A percentile compares a stretch with the other conserved stretches of the same genome.
Evolutionary conservation across 331 rosid species (phyloP).

Genomic region (Rosa hybrid): DNA sequence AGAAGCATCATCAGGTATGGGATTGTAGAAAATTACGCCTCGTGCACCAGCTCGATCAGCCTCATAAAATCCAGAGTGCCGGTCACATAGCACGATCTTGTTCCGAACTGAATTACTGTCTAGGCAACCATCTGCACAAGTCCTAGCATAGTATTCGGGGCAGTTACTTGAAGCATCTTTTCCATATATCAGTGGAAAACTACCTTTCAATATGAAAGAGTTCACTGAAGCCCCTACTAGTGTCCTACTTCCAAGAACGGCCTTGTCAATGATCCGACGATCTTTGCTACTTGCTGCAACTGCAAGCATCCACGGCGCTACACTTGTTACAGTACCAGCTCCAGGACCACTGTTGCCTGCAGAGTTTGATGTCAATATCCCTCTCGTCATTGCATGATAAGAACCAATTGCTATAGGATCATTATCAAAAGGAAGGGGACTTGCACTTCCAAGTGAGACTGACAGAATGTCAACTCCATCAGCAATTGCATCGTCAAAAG

Average conservation of each 20-base stretch:
- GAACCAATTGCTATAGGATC: constrained; percentile 18
- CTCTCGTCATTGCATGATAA: constrained; percentile 7
- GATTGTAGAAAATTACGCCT: background rate
- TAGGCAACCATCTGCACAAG: background rate
- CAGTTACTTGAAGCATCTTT: background rate
- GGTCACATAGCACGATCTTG: constrained; percentile 13
- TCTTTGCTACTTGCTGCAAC: background rate
- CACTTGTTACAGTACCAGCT: background rate
- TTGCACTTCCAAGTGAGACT: background rate
- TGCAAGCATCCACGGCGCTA: background rate
- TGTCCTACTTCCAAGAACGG: background rate
- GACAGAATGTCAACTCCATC: constrained; percentile 27
- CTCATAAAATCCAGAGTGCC: background rate
- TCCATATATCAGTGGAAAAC: background rate
- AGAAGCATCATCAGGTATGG: background rate
- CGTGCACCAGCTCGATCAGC: background rate
- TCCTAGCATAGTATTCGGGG: background rate
- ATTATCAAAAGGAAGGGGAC: background rate
- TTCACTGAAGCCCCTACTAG: background rate
- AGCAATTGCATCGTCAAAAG: constrained; percentile 23
- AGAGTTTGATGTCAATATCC: constrained; percentile 7
- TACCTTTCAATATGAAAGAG: background rate
- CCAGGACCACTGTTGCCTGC: constrained; percentile 6
- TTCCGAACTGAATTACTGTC: background rate
- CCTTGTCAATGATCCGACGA: background rate